Evolutionary conservation across 768 basidiomycete genomes (phyloP).

Genomic region (Ephemerocybe angulata): DNA sequence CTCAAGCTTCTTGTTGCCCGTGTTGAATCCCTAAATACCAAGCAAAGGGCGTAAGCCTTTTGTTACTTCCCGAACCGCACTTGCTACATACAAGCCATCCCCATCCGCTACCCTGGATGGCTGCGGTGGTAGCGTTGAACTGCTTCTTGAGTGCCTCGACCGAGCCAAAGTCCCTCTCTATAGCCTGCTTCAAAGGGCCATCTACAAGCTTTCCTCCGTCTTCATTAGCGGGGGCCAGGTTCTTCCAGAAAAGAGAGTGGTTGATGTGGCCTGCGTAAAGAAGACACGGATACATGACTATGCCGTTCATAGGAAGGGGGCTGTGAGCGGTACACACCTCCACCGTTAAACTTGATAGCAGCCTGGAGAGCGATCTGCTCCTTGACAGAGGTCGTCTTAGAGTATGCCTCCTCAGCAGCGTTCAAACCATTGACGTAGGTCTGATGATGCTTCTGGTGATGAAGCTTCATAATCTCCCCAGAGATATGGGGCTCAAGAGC

Average conservation of each 20-base stretch:
- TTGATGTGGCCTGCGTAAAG: conserved; percentile 74
- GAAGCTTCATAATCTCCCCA: conserved; percentile 88
- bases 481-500: conserved; percentile 93
- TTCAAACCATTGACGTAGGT: conserved; percentile 95
- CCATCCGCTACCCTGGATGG: conserved; percentile 97
- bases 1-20: conserved; percentile 69
- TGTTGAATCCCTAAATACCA: conserved; percentile 60
- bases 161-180: conserved; percentile 81
- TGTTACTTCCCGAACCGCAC: not conserved
- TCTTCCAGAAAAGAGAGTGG: conserved; percentile 97
- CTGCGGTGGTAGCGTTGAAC: conserved; percentile 85
- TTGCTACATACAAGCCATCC: conserved; percentile 78
- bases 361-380: conserved; percentile 82
- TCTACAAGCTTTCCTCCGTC: conserved; percentile 63
- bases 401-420: conserved; percentile 83
- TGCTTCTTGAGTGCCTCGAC: conserved; percentile 82
- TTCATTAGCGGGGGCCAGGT: conserved; percentile 70
- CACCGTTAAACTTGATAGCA: conserved; percentile 97
- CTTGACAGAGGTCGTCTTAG: conserved; percentile 59
- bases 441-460: conserved; percentile 90
- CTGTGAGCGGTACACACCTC: too few relatives aligned
- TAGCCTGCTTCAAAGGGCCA: conserved; percentile 71
- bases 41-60: not conserved
- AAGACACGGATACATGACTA: not conserved
- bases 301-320: too few relatives aligned